Percentiles rank a stretch among this genome's conserved stretches.
These are phyloP conservation scores for Xylona heveae DNA, from an alignment of 495 filamentous ascomycete genomes.

Conservation along the genomic window DNA sequence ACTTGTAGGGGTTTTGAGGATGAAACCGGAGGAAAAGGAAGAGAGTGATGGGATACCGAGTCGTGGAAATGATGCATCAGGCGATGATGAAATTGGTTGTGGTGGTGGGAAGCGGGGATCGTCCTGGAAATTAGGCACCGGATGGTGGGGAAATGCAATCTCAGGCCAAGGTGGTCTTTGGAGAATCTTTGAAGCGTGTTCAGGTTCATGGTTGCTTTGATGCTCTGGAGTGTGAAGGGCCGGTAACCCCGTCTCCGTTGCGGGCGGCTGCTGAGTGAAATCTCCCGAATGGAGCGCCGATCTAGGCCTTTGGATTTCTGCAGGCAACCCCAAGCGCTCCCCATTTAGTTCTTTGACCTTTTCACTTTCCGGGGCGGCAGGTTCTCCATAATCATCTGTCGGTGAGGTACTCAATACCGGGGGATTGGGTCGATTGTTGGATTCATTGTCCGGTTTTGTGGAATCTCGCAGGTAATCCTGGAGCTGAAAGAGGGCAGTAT, in stretches of 20 bases:
- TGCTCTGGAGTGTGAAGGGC: too few relatives aligned
- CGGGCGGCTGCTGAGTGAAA: constrained; percentile 55
- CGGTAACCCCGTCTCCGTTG: too few relatives aligned
- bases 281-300: constrained; percentile 82
- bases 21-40: constrained; percentile 61
- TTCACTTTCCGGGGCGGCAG: constrained; percentile 21
- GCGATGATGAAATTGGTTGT: constrained; percentile 1
- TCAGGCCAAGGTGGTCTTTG: too few relatives aligned
- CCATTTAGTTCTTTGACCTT: constrained; percentile 11
- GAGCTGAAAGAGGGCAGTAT: too few relatives aligned
- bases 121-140: too few relatives aligned
- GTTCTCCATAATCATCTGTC: too few relatives aligned
- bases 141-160: too few relatives aligned
- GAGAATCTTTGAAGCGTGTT: too few relatives aligned
- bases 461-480: too few relatives aligned
- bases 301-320: constrained; percentile 59
- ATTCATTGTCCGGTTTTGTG: too few relatives aligned
- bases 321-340: constrained; percentile 16
- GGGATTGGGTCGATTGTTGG: too few relatives aligned
- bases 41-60: constrained; percentile 39
- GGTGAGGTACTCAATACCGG: too few relatives aligned
- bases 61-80: constrained; percentile 2
- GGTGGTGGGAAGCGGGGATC: not conserved
- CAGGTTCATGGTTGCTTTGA: constrained; percentile 5
- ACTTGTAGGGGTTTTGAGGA: constrained; percentile 75